A percentile compares a stretch with the other conserved stretches of the same genome.
Conservation (phyloP, 2,329 filamentous ascomycete genomes). For the Penicillium sclerotigenum region DNA sequence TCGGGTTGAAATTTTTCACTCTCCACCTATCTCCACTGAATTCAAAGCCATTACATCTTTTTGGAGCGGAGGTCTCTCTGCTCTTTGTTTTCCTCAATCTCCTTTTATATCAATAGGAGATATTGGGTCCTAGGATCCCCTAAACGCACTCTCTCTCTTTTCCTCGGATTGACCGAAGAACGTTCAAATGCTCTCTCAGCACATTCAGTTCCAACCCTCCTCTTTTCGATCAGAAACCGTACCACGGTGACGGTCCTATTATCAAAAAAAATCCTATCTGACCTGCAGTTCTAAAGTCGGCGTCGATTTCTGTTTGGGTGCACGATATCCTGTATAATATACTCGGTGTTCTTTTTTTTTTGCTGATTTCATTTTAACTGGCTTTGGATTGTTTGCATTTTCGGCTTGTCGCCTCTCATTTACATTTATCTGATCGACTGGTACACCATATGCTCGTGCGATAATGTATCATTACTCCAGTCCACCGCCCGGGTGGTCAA, state of each 20-base stretch:
- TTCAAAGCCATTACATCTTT: constrained; percentile 9
- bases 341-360: constrained; percentile 31
- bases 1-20: constrained; percentile 18
- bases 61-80: constrained; percentile 5
- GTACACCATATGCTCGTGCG: constrained; percentile 33
- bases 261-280: constrained; percentile 20
- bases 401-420: background rate
- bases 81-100: constrained; percentile 6
- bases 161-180: constrained; percentile 27
- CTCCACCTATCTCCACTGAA: constrained; percentile 15
- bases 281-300: constrained; percentile 25
- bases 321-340: constrained; percentile 48
- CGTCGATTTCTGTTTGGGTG: constrained; percentile 35
- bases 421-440: constrained; percentile 14
- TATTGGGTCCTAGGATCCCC: constrained; percentile 2
- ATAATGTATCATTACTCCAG: constrained; percentile 49
- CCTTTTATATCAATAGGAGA: constrained; percentile 1
- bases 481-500: constrained; percentile 49
- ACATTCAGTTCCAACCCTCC: constrained; percentile 38
- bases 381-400: constrained; percentile 13
- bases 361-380: constrained; percentile 17
- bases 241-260: constrained; percentile 44
- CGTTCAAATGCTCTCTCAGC: constrained; percentile 47
- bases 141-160: constrained; percentile 15
- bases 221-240: constrained; percentile 42